Base-by-base conservation (phyloP, 352 stramenopile genomes). In the Pythium aquatile region DNA sequence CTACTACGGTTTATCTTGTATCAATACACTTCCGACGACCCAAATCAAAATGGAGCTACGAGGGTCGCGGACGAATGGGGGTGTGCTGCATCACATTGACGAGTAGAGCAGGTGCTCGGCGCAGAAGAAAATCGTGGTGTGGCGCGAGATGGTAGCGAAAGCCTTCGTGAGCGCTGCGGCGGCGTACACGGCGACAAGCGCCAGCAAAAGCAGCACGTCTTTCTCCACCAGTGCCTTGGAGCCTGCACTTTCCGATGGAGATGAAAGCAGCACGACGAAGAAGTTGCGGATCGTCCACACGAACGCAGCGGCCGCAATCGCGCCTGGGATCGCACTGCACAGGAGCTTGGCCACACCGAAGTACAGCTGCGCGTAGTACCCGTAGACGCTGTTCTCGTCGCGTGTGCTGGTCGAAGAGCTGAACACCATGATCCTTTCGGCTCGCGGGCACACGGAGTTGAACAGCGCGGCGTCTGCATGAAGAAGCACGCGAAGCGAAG, bases 61-160 rank as follows among this genome's bases (percentile, higher is more conserved):
- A 13, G 48, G 28, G 40, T 35, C 20, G 20, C 20, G 20, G 20
- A 24, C 20, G 20, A 24, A 24, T 24, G 20, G 40, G 28, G 3
- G 47, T 16, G n/a, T 13, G 13, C 17, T 30, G 2, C 33, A 5
- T 61, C 30, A 73, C 44, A 72, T 55, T 42, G 57, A 42, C 57
- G 58, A 63, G 64, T 89, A 86, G 5, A 85, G 68, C 52, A 90
- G 53, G 63, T 87, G 78, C 39, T 91, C 75, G 48, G 78, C 76
- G 72, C 82, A 91, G 69, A 89, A 91, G 74, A 81, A 91, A 47
- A 88, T 68, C 29, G 80, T 84, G 48, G 86, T 72, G 60, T 88
- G 77, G 56, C 78, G 75, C 49, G 78, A 80, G 60, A 89, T 77
- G 65, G 75, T 76, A 30, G 74, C 82, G 56, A 83, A 72, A 24